phyloP scores from a whole-genome alignment of 2,329 filamentous ascomycete genomes.

The Aschersonia sp. region DNA sequence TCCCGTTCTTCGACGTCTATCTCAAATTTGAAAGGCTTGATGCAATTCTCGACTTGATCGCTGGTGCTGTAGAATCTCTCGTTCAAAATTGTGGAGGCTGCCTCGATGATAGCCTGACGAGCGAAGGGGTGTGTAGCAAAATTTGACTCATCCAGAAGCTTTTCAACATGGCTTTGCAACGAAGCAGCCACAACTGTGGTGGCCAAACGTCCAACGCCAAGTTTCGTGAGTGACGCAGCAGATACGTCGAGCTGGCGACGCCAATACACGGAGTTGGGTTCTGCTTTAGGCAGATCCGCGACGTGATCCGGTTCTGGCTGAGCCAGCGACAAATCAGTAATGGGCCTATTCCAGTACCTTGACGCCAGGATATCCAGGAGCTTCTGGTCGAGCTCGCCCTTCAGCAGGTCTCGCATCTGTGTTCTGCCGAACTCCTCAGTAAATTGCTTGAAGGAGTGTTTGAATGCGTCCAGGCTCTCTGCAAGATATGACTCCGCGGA shows the following conservation, averaged over 20 bases:
- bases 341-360: constrained; percentile 92
- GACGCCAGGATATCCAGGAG: constrained; percentile 87
- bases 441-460: constrained; percentile 93
- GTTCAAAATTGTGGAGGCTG: constrained; percentile 77
- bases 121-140: constrained; percentile 88
- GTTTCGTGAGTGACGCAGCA: constrained; percentile 76
- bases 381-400: constrained; percentile 84
- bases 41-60: constrained; percentile 96
- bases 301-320: constrained; percentile 58
- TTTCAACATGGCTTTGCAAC: constrained; percentile 74
- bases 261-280: constrained; percentile 80
- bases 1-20: constrained; percentile 88
- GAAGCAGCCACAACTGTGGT: constrained; percentile 81
- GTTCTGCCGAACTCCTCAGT: constrained; percentile 77
- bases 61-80: constrained; percentile 94
- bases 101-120: constrained; percentile 81
- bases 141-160: constrained; percentile 63
- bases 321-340: constrained; percentile 61
- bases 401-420: constrained; percentile 79
- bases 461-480: constrained; percentile 89
- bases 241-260: constrained; percentile 87
- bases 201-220: constrained; percentile 83
- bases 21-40: constrained; percentile 97
- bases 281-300: constrained; percentile 67
- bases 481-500: constrained; percentile 94